phyloP scores from a whole-genome alignment of 2,329 filamentous ascomycete genomes.

The Fusarium buharicum region DNA sequence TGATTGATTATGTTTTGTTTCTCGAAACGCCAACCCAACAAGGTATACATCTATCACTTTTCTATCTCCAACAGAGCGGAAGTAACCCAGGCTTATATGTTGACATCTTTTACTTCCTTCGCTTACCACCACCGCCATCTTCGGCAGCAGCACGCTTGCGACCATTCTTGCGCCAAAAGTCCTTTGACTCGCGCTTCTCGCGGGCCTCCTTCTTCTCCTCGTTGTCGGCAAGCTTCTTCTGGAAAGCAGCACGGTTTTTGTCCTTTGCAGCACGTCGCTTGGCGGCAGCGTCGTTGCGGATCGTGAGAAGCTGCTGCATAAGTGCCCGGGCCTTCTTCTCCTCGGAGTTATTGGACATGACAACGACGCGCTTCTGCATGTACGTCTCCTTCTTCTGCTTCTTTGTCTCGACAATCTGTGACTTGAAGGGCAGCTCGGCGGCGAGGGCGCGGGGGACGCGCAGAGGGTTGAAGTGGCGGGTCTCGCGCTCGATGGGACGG shows the following conservation, averaged over 20 bases:
- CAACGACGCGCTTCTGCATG: constrained; percentile 94
- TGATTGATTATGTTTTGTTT: constrained; percentile 26
- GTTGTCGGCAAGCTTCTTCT: constrained; percentile 83
- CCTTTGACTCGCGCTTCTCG: constrained; percentile 91
- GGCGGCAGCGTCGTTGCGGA: constrained; percentile 89
- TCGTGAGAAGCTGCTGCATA: constrained; percentile 90
- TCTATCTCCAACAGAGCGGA: constrained; percentile 10
- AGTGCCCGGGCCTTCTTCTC: constrained; percentile 89
- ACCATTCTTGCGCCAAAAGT: constrained; percentile 92
- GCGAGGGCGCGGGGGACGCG: constrained; percentile 82
- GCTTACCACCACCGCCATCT: constrained; percentile 53
- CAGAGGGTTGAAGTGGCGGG: constrained; percentile 81
- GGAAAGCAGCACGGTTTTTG: constrained; percentile 81
- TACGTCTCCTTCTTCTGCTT: constrained; percentile 86
- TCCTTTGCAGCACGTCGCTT: constrained; percentile 89
- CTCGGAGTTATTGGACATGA: constrained; percentile 79
- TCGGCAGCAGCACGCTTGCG: constrained; percentile 67
- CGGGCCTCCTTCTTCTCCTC: constrained; percentile 85
- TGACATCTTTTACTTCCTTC: constrained; percentile 43
- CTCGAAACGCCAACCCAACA: constrained; percentile 41
- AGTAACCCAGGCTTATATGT: background rate
- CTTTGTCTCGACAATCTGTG: constrained; percentile 85
- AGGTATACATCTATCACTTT: constrained; percentile 40
- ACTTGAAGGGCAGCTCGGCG: constrained; percentile 89
- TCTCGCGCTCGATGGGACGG: constrained; percentile 71